These are phyloP conservation scores for Ceriops tagal DNA, from an alignment of 345 rosid species.

Conservation along the genomic window DNA sequence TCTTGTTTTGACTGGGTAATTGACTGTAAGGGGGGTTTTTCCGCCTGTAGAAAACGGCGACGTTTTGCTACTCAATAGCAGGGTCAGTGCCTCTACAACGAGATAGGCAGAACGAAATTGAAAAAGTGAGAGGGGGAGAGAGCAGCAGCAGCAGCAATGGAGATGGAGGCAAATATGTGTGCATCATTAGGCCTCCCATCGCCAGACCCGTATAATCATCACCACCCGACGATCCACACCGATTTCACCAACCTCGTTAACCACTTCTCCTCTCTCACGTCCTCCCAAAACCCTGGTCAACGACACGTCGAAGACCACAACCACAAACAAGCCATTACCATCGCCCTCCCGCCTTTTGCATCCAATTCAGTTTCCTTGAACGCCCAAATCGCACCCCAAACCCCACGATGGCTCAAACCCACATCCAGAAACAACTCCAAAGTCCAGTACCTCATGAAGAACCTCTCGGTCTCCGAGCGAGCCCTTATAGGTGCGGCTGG, in stretches of 20 bases:
- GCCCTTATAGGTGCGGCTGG: slow-evolving; percentile 80
- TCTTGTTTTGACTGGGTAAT: no score
- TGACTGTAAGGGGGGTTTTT: no score
- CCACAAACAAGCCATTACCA: slow-evolving; percentile 7
- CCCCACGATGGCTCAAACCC: slow-evolving; percentile 48
- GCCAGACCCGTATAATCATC: slow-evolving; percentile 6
- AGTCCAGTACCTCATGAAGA: slow-evolving; percentile 50
- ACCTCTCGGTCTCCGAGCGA: slow-evolving; percentile 69
- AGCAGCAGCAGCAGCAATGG: background rate
- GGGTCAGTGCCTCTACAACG: background rate
- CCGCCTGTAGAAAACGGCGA: no score
- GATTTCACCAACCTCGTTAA: slow-evolving; percentile 20
- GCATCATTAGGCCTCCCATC: slow-evolving; percentile 27
- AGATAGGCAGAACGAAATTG: background rate
- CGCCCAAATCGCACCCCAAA: slow-evolving; percentile 18
- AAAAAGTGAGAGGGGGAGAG: background rate
- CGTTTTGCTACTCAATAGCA: no score
- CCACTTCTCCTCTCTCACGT: slow-evolving; percentile 14
- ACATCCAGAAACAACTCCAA: slow-evolving; percentile 43
- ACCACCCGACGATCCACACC: background rate
- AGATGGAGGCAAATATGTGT: slow-evolving; percentile 25
- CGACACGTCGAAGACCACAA: background rate
- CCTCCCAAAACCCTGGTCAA: background rate
- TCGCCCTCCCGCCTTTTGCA: slow-evolving; percentile 36
- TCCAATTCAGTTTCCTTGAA: slow-evolving; percentile 37